A percentile compares a stretch with the other conserved stretches of the same genome.
These are phyloP conservation scores for Aureobasidium subglaciale DNA, from an alignment of 2,329 filamentous ascomycete species.

Conservation along the genomic window DNA sequence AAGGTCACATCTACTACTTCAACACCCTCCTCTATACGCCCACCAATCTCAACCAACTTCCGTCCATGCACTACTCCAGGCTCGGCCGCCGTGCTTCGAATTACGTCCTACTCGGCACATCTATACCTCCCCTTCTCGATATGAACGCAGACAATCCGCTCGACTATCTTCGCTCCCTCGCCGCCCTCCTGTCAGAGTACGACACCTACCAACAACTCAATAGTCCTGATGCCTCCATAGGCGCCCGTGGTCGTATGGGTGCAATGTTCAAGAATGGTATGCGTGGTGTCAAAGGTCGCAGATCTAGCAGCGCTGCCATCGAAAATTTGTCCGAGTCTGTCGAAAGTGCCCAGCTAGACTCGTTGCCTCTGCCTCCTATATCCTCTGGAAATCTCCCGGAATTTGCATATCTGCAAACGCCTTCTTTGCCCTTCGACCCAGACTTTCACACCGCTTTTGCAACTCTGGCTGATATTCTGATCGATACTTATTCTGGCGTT, in stretches of 20 bases:
- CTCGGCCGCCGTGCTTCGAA: slow-evolving; percentile 86
- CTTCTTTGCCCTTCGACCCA: slow-evolving; percentile 85
- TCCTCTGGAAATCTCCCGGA: slow-evolving; percentile 69
- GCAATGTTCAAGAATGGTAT: slow-evolving; percentile 45
- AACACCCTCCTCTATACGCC: slow-evolving; percentile 91
- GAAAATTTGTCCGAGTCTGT: slow-evolving; percentile 47
- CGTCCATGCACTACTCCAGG: slow-evolving; percentile 78
- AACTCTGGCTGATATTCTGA: slow-evolving; percentile 88
- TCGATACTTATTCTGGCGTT: slow-evolving; percentile 81
- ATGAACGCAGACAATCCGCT: slow-evolving; percentile 70
- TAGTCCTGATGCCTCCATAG: slow-evolving; percentile 58
- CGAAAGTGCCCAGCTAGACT: slow-evolving; percentile 16
- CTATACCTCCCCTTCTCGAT: slow-evolving; percentile 81
- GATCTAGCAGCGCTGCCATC: slow-evolving; percentile 54
- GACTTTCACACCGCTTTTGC: slow-evolving; percentile 97
- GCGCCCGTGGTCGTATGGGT: slow-evolving; percentile 67
- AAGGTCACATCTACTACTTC: slow-evolving; percentile 95
- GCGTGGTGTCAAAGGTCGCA: slow-evolving; percentile 31
- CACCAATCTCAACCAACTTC: slow-evolving; percentile 68
- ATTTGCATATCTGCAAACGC: slow-evolving; percentile 84
- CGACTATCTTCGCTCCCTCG: slow-evolving; percentile 82
- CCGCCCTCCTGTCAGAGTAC: slow-evolving; percentile 81
- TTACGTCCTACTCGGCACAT: slow-evolving; percentile 86
- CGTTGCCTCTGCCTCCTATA: slow-evolving; percentile 16
- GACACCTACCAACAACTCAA: slow-evolving; percentile 86